Evolutionary conservation across 192 early-diverging fungal species (phyloP), one percentile per base, ranked within the genome.

Genomic region (Entomortierella parvispora): DNA sequence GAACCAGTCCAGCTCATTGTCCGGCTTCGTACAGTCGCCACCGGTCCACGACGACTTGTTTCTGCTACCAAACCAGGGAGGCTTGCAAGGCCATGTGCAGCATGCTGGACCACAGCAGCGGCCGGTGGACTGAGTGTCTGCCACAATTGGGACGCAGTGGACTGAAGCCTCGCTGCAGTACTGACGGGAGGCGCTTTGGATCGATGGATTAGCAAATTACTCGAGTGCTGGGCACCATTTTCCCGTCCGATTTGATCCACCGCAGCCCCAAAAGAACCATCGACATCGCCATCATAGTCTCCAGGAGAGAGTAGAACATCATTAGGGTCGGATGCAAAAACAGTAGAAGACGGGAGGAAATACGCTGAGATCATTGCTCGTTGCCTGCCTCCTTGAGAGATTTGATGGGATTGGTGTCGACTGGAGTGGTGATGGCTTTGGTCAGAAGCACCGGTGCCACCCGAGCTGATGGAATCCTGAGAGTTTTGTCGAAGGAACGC

Each of bases 1-100:
- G 64, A 11, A 37, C 74, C 74, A 25, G 74, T 77, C 74, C 74
- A 77, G 48, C 74, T 77, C 74, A 68, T 68, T 1, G 74, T 77
- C 3, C 74, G 74, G 34, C 55, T 77, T n/a, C 74, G 74, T 22
- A 64, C 74, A 1, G 74, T 64, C 6, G 66, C 74, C 14, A 77
- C 74, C 34, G 74, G 61, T 10, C 67, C 67, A n/a, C 77, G 68
- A 18, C 68, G 62, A 29, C 77, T 79, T 4, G 68, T 69, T 28
- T 79, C 77, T 10, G 53, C 77, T 25, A 71, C 77, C 10, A 79
- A 50, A 28, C 69, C 69, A 10, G 69, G 79, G 26, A 71, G 49
- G 43, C 79, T 71, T 14, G 70, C 74, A 10, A 77, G 29, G 20
- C 74, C 74, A 64, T 68, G 65, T 7, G 74, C 74, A 15, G 74